Evolutionary conservation across 176 grass and related monocot species (phyloP).

Genomic region (Eleusine coracana): DNA sequence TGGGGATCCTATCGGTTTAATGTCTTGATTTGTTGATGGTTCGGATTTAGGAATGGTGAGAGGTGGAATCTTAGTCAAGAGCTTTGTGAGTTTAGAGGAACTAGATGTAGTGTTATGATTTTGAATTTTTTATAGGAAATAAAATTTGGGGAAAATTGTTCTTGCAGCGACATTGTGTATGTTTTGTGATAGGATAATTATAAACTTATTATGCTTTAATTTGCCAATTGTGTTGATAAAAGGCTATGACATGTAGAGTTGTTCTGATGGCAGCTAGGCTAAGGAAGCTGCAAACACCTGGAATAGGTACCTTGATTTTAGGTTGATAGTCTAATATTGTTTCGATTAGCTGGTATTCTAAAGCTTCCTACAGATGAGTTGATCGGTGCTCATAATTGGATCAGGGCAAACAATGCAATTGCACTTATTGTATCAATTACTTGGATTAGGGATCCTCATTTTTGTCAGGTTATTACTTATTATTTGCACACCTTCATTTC

Average conservation of each 20-base stretch:
- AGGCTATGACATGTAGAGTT: background rate
- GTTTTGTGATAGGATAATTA: background rate
- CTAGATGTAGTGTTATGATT: background rate
- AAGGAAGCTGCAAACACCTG: constrained; percentile 16
- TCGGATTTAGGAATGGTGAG: background rate
- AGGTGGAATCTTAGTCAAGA: background rate
- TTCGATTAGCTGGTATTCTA: background rate
- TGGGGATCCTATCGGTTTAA: background rate
- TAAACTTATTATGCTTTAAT: background rate
- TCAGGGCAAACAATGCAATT: background rate
- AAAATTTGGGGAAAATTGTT: background rate
- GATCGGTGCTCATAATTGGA: background rate
- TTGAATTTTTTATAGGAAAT: constrained; percentile 11
- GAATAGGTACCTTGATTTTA: background rate
- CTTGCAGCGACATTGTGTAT: background rate
- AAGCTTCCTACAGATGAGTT: background rate
- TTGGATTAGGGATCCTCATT: background rate
- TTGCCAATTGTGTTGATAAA: background rate
- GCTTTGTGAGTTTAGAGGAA: background rate
- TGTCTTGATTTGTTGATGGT: constrained; percentile 3
- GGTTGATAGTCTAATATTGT: background rate
- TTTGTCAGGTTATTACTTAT: background rate
- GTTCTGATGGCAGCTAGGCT: background rate
- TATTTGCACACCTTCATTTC: constrained; percentile 3
- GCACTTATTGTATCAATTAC: background rate